Evolutionary conservation across 352 stramenopile genomes (phyloP).

Genomic region (Globisporangium spiculum): DNA sequence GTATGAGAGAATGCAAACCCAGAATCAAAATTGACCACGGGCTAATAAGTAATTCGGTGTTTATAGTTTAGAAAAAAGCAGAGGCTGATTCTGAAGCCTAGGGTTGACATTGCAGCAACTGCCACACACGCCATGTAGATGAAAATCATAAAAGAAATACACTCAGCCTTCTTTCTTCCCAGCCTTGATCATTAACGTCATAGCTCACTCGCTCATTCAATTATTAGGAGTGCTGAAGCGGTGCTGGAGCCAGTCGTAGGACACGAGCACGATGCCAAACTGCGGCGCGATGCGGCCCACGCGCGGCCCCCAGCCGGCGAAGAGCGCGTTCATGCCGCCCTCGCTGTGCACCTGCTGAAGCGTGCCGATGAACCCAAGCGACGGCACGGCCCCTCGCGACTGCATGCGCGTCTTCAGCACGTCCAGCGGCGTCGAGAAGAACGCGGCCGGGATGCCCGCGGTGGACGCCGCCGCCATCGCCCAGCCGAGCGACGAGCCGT

Average conservation of each 20-base stretch:
- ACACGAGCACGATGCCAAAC: constrained; percentile 80
- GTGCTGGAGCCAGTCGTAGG: constrained; percentile 78
- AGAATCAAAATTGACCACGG: neutral
- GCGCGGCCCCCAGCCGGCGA: constrained; percentile 66
- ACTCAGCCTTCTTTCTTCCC: neutral
- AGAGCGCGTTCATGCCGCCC: constrained; percentile 52
- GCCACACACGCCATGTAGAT: neutral
- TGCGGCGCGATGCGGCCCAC: constrained; percentile 75
- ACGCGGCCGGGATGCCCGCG: constrained; percentile 67
- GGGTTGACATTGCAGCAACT: neutral
- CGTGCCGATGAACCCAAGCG: constrained; percentile 45
- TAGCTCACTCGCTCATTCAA: neutral
- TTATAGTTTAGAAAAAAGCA: constrained; percentile 4
- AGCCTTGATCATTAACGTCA: neutral
- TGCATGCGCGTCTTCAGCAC: constrained; percentile 83
- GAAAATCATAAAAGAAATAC: neutral
- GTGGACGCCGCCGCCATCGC: constrained; percentile 70
- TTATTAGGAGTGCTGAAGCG: constrained; percentile 32
- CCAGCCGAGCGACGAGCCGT: constrained; percentile 65
- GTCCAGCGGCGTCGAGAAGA: constrained; percentile 76
- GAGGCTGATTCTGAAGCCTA: neutral
- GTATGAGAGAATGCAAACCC: neutral
- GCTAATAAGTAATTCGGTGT: constrained; percentile 9
- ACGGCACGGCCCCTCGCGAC: constrained; percentile 41
- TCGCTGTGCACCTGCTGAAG: constrained; percentile 50